phyloP scores from a whole-genome alignment of 2,329 filamentous ascomycete species.

The Colletotrichum brevisporum region DNA sequence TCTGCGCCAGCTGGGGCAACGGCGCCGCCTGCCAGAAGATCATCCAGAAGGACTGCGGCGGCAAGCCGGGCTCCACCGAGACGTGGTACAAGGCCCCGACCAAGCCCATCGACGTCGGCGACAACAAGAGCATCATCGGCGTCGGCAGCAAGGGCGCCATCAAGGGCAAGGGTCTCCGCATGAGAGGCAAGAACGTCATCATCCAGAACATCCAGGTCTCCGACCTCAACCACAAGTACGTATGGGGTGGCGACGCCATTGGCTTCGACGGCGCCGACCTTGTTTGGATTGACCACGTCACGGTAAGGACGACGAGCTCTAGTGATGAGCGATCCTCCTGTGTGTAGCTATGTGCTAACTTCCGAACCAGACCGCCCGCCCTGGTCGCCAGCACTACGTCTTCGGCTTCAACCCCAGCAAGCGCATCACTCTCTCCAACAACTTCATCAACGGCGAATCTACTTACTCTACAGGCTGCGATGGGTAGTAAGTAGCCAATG shows the following conservation, averaged over 20 bases:
- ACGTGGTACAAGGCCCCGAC: conserved; percentile 37
- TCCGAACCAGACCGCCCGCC: conserved; percentile 21
- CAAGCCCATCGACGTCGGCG: conserved; percentile 30
- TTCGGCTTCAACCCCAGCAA: conserved; percentile 37
- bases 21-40: conserved; percentile 42
- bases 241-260: conserved; percentile 37
- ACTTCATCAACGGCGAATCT: conserved; percentile 36
- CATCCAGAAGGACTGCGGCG: conserved; percentile 38
- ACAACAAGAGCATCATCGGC: conserved; percentile 37
- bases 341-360: background rate
- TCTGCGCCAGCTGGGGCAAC: conserved; percentile 45
- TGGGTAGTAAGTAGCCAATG: too few species aligned
- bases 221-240: conserved; percentile 35
- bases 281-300: conserved; percentile 38
- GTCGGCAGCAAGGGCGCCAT: conserved; percentile 30
- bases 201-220: conserved; percentile 35
- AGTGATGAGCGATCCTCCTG: background rate
- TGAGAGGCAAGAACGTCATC: conserved; percentile 36
- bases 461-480: conserved; percentile 33
- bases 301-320: conserved; percentile 1
- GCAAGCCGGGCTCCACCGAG: conserved; percentile 6
- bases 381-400: conserved; percentile 36
- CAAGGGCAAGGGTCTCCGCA: conserved; percentile 36
- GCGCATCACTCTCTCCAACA: conserved; percentile 38
- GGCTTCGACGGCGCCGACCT: conserved; percentile 32